Base-by-base conservation (phyloP, 371 early-diverging fungal genomes). In the Catenaria anguillulae region DNA sequence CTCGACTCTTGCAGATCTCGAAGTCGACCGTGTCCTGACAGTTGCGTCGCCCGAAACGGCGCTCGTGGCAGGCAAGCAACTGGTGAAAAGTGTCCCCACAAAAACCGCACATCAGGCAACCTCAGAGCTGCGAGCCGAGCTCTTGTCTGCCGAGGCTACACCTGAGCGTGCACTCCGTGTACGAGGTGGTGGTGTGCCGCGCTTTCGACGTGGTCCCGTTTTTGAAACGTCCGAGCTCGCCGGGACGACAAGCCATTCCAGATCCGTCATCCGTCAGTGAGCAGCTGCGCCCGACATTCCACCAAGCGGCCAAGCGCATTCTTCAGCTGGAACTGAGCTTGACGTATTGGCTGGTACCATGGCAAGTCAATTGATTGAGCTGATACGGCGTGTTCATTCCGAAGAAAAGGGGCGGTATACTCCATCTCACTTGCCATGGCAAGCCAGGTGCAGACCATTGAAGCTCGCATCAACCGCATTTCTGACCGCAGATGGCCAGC, bases 11-110 rank as follows among this genome's bases (percentile, higher is more conserved):
- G 56, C 34, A 4, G 36, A 58, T 3, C 8, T 61, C 31, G 61
- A 61, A 33, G 23, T 61, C 42, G 61, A 61, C 23, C 45, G 40
- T 15, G 31, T 45, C 15, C 33, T 61, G 29, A 56, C 61, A 4
- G 5, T 54, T 29, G 61, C 61, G 13, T 15, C 60, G n/a, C 61
- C 61, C 17, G 61, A 43, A 61, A 13, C 60, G 31, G 61, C 31
- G 15, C n/a, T 61, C 15, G 10, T 23, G 26, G 58, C 54, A n/a
- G 45, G 42, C 23, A 60, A 29, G 15, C 21, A 23, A 26, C 24
- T 29, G 33, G 58, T 61, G 61, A 61, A 61, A 29, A 60, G 61
- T 26, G 61, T 61, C 0, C 61, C 61, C 19, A 61, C 61, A 24
- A 61, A 61, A n/a, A 56, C 31, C 13, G 61, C 61, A 8, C n/a